These are phyloP conservation scores for Senna siamea DNA, from an alignment of 306 rosid genomes.

Conservation along the genomic window DNA sequence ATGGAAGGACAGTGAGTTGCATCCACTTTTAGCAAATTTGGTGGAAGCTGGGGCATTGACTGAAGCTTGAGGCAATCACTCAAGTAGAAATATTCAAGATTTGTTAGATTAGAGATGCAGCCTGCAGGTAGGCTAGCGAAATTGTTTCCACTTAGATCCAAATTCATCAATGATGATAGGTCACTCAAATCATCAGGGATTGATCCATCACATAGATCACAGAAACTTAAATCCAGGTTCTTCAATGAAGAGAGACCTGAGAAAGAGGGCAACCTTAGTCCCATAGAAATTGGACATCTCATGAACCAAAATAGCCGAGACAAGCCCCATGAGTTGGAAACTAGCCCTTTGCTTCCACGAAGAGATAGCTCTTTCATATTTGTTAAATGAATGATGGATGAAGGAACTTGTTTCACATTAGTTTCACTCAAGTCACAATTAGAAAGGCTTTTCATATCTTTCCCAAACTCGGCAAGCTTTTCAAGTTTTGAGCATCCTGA, in stretches of 20 bases:
- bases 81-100: neutral
- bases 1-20: neutral
- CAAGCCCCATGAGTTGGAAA: neutral
- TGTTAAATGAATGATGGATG: neutral
- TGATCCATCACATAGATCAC: conserved; percentile 12
- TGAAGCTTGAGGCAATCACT: neutral
- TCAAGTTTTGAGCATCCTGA: neutral
- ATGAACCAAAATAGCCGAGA: neutral
- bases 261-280: conserved; percentile 21
- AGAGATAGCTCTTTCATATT: neutral
- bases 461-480: neutral
- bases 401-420: neutral
- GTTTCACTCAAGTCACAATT: neutral
- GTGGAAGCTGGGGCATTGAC: conserved; percentile 22
- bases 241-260: neutral
- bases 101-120: conserved; percentile 21
- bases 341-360: neutral
- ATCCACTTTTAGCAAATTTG: neutral
- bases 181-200: conserved; percentile 5
- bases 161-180: neutral
- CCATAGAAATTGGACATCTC: neutral
- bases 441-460: neutral
- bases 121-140: conserved; percentile 1
- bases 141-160: conserved; percentile 14
- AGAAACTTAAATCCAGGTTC: conserved; percentile 3